Base-by-base conservation (phyloP, 208 protist species). In the Herpetomonas tarakana region DNA sequence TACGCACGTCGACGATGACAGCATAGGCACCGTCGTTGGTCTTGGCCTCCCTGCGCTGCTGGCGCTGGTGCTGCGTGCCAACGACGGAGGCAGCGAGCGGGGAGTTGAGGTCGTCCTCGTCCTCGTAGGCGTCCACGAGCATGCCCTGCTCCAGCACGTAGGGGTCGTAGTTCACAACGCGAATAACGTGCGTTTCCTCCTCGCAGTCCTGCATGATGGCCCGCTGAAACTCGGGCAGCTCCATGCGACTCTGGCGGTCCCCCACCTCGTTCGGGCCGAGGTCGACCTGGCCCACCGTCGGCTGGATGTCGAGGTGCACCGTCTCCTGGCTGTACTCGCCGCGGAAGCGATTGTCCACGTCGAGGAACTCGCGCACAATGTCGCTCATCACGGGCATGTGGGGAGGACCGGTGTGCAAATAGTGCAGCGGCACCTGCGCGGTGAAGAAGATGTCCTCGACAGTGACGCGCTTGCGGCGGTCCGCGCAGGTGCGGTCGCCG, bases 371-470 rank as follows among this genome's bases (percentile, higher is more conserved):
- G 26, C 84, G 81, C 47, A 92, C 59, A 55, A 96, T 86, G 60
- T 88, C 89, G 31, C 68, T 69, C 76, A 93, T 83, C 30, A 88
- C 79, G 28, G 85, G 74, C 9, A 96, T 61, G 16, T 79, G 71
- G 14, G 83, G 81, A 6, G 80, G 72, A 49, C 84, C 82, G 30
- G 76, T 78, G 68, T 93, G 77, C 27, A 93, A 74, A 62, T 87
- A 84, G 70, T 93, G 84, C 14, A 96, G 76, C 11, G 89, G 89
- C 21, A 90, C 75, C 65, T 96, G 89, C n/a, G 84, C 81, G 3
- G 86, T 80, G 55, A 96, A 96, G 72, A 96, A 96, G 61, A 96
- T 90, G 69, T 96, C 89, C 62, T 96, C 86, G 24, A 96, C 70
- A 1, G 85, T 93, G 24, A 95, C 89, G 46, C 85, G 81, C 41